phyloP scores from a whole-genome alignment of 306 rosid species.

The Senna siamea region DNA sequence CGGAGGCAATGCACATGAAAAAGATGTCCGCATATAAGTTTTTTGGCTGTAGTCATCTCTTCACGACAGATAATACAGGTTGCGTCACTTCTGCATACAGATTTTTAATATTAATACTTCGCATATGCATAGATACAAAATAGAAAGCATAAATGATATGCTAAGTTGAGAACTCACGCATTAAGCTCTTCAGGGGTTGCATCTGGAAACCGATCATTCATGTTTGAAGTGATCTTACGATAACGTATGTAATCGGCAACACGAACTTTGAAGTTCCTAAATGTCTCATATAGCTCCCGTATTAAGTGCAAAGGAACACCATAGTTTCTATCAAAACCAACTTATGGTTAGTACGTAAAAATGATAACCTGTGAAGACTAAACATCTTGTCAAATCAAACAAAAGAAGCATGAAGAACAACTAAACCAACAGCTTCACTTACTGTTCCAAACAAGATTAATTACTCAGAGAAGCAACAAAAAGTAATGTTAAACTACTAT shows the following conservation, averaged over 20 bases:
- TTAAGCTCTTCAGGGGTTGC: conserved; percentile 95
- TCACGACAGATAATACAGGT: conserved; percentile 99
- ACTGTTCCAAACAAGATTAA: conserved; percentile 19
- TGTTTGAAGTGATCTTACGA: conserved; percentile 96
- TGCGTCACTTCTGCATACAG: conserved; percentile 84
- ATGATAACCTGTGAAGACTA: conserved; percentile 22
- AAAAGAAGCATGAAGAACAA: conserved; percentile 14
- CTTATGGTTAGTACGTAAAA: conserved; percentile 39
- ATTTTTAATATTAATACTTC: conserved; percentile 26
- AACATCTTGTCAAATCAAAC: conserved; percentile 20
- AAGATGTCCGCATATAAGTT: conserved; percentile 92
- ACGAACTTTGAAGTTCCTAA: conserved; percentile 92
- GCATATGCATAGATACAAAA: conserved; percentile 28
- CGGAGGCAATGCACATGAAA: conserved; percentile 98
- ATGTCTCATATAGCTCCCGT: conserved; percentile 97
- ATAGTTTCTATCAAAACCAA: conserved; percentile 63
- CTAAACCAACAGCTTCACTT: background rate
- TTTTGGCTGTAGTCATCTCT: conserved; percentile 98
- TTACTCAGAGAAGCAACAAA: conserved; percentile 33
- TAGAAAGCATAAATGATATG: conserved; percentile 15
- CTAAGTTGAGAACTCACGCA: conserved; percentile 66
- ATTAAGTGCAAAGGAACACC: conserved; percentile 97
- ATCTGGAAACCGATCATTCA: conserved; percentile 98
- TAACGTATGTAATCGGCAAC: conserved; percentile 87
- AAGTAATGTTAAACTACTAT: too few relatives aligned